Percentiles rank a stretch among this genome's conserved stretches.
phyloP scores from a whole-genome alignment of 208 protist species.

The Crithidia expoeki region DNA sequence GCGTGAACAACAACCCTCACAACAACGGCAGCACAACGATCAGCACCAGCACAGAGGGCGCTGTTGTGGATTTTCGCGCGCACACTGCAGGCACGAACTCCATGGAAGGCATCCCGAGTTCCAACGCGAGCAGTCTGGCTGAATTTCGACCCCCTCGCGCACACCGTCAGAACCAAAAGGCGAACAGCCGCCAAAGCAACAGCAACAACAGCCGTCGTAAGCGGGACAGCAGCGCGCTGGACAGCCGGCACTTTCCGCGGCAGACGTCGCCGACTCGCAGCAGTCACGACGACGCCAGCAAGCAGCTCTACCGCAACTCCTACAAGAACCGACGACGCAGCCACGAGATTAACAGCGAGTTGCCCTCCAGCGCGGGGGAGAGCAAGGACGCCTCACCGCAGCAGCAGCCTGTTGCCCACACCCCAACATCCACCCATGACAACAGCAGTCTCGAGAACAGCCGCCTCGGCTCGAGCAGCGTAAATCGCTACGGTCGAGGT shows the following conservation, averaged over 20 bases:
- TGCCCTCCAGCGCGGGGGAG: slow-evolving; percentile 9
- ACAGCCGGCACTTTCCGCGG: slow-evolving; percentile 15
- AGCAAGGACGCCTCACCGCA: slow-evolving; percentile 19
- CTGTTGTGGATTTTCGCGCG: slow-evolving; percentile 12
- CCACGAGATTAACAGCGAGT: slow-evolving; percentile 14
- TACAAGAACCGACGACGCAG: slow-evolving; percentile 32
- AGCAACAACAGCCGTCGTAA: slow-evolving; percentile 10
- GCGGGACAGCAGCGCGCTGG: slow-evolving; percentile 23
- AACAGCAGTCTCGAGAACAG: slow-evolving; percentile 24
- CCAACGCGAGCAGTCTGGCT: slow-evolving; percentile 23
- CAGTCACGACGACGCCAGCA: slow-evolving; percentile 20
- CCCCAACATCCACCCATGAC: slow-evolving; percentile 15
- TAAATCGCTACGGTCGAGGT: slow-evolving; percentile 4
- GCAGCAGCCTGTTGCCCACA: slow-evolving; percentile 17
- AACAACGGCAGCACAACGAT: background rate
- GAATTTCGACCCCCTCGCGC: slow-evolving; percentile 14
- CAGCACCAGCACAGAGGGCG: background rate
- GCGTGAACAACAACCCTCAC: slow-evolving; percentile 1
- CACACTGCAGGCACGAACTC: slow-evolving; percentile 2
- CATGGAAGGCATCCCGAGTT: slow-evolving; percentile 17
- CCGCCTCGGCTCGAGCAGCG: slow-evolving; percentile 5
- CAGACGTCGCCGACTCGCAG: slow-evolving; percentile 14
- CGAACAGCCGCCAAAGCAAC: background rate
- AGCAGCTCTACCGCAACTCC: slow-evolving; percentile 26
- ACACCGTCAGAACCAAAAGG: background rate